A percentile compares a stretch with the other conserved stretches of the same genome.
Conservation (phyloP, 2,329 filamentous ascomycete genomes). For the Ophiosphaerella narmari region DNA sequence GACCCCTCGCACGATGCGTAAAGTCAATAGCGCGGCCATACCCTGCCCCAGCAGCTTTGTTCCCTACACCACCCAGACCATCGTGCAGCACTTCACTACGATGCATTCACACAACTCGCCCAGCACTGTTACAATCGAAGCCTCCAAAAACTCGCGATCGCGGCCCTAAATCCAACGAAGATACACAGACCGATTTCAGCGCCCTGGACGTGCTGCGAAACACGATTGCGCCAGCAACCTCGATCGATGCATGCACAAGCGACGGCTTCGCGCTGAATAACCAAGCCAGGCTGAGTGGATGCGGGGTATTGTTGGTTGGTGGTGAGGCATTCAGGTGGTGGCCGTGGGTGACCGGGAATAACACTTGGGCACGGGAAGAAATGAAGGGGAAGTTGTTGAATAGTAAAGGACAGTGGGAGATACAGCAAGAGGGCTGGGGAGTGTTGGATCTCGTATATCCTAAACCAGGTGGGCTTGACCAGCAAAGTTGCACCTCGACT, state of each 20-base stretch:
- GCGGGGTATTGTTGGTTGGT: constrained; percentile 77
- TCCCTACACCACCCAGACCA: constrained; percentile 3
- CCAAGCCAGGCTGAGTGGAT: constrained; percentile 69
- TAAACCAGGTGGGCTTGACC: constrained; percentile 72
- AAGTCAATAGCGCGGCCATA: not conserved
- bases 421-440: constrained; percentile 72
- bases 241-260: constrained; percentile 78
- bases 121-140: constrained; percentile 21
- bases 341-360: constrained; percentile 67
- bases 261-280: constrained; percentile 89
- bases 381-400: constrained; percentile 64
- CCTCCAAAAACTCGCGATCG: constrained; percentile 59
- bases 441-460: constrained; percentile 81
- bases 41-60: constrained; percentile 4
- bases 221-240: constrained; percentile 76
- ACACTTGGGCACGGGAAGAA: constrained; percentile 41
- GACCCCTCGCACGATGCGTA: constrained; percentile 10
- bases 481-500: not conserved
- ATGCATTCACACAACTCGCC: constrained; percentile 27
- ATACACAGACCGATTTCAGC: constrained; percentile 72
- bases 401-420: constrained; percentile 79
- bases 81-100: constrained; percentile 1
- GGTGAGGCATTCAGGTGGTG: constrained; percentile 89
- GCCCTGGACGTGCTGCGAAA: constrained; percentile 79
- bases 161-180: constrained; percentile 64